Percentiles rank a stretch among this genome's conserved stretches.
Conservation (phyloP, 768 basidiomycete species). For the Suillus americanus region DNA sequence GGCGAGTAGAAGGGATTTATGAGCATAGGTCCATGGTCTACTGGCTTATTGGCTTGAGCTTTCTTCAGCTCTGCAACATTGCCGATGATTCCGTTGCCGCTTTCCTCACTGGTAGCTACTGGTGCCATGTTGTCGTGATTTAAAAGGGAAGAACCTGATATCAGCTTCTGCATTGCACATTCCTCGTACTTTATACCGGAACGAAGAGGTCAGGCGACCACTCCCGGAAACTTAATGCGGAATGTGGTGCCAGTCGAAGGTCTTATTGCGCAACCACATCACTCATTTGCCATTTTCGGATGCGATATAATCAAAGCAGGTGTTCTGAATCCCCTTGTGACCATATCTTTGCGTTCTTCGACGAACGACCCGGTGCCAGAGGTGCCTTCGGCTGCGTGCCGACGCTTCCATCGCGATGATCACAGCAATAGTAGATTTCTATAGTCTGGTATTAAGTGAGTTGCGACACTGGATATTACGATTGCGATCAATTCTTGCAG, state of each 20-base stretch:
- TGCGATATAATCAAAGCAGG: not conserved
- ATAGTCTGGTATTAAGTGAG: not conserved
- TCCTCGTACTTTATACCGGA: conserved; percentile 17
- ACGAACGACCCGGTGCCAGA: not conserved
- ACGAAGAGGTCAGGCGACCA: not conserved
- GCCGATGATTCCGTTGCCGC: conserved; percentile 20
- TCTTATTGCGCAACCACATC: conserved; percentile 21
- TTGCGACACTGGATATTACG: not conserved
- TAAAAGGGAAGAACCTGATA: not conserved
- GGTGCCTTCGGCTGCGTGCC: no score
- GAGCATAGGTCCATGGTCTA: conserved; percentile 17
- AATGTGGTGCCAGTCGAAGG: conserved; percentile 11
- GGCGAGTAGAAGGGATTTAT: conserved; percentile 75
- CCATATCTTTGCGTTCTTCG: not conserved
- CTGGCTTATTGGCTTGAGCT: conserved; percentile 9
- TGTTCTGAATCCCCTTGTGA: not conserved
- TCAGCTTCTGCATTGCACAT: not conserved
- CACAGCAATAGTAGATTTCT: not conserved
- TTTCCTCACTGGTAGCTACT: conserved; percentile 43
- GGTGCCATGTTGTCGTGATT: conserved; percentile 44
- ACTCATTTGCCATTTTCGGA: conserved; percentile 13
- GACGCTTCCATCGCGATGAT: not conserved
- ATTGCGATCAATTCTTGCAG: not conserved
- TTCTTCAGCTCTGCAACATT: conserved; percentile 26
- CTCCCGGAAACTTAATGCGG: not conserved